Evolutionary conservation across 2,329 filamentous ascomycete species (phyloP).

Genomic region (Drechslerella coelobrocha): DNA sequence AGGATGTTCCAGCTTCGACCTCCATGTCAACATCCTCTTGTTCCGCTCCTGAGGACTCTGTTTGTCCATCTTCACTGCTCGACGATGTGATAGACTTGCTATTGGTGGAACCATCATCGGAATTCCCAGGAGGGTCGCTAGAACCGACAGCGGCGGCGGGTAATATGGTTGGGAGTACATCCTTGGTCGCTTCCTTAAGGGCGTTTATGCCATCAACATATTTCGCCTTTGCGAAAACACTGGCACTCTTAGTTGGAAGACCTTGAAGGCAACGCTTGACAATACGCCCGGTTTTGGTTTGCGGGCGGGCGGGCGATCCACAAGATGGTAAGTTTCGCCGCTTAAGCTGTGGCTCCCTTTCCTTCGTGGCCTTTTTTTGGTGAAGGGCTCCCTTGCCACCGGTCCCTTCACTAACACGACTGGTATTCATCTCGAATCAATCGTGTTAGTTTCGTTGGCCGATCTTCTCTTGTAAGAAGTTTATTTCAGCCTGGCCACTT

Average conservation of each 20-base stretch:
- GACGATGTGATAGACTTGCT: background rate
- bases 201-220: background rate
- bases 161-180: background rate
- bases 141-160: background rate
- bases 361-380: slow-evolving; percentile 4
- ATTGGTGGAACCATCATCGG: background rate
- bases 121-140: background rate
- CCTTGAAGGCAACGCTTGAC: background rate
- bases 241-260: too few species aligned
- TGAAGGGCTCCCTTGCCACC: background rate
- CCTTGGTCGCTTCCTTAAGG: background rate
- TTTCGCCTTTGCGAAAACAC: too few species aligned
- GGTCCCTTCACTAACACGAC: background rate
- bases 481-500: too few species aligned
- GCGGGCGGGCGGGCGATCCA: background rate
- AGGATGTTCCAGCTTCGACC: background rate
- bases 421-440: background rate
- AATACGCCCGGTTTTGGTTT: background rate
- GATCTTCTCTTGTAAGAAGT: too few species aligned
- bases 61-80: background rate
- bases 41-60: background rate
- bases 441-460: background rate
- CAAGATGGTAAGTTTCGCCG: background rate
- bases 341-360: slow-evolving; percentile 17
- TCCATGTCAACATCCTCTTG: background rate